A percentile compares a stretch with the other conserved stretches of the same genome.
phyloP scores from a whole-genome alignment of 108 stramenopile genomes.

The Mayamaea pseudoterrestris region DNA sequence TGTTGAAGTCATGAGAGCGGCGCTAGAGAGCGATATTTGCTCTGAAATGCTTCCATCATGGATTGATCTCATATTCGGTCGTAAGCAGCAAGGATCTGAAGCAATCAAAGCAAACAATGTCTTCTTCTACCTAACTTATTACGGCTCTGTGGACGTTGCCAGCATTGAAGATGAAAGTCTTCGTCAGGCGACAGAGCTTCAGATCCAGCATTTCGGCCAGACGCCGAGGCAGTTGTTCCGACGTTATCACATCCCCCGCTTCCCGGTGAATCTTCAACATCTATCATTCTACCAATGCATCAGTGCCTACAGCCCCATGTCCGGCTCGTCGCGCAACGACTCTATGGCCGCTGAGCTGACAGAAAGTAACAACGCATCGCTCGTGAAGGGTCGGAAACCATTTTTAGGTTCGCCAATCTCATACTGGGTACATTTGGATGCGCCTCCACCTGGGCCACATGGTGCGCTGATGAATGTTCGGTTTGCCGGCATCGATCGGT shows the following conservation, averaged over 20 bases:
- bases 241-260: constrained; percentile 27
- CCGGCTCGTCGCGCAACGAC: too few species aligned
- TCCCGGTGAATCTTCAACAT: constrained; percentile 10
- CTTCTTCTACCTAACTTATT: constrained; percentile 98
- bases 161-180: constrained; percentile 86
- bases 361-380: too few species aligned
- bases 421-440: constrained; percentile 80
- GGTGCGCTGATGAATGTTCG: constrained; percentile 58
- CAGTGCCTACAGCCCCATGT: constrained; percentile 35
- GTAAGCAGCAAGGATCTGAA: constrained; percentile 89
- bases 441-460: constrained; percentile 85
- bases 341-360: too few species aligned
- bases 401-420: constrained; percentile 77
- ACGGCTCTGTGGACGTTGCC: constrained; percentile 92
- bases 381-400: too few species aligned
- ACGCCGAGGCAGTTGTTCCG: constrained; percentile 88
- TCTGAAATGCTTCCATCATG: constrained; percentile 89
- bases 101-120: constrained; percentile 94
- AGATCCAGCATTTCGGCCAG: constrained; percentile 97
- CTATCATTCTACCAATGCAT: constrained; percentile 38
- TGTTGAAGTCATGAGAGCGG: constrained; percentile 78
- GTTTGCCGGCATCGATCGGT: constrained; percentile 66
- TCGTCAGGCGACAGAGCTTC: constrained; percentile 83
- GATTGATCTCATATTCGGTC: constrained; percentile 96
- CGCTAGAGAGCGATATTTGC: constrained; percentile 80